These are phyloP conservation scores for Globisporangium emineosum DNA, from an alignment of 352 stramenopile species.

Conservation along the genomic window DNA sequence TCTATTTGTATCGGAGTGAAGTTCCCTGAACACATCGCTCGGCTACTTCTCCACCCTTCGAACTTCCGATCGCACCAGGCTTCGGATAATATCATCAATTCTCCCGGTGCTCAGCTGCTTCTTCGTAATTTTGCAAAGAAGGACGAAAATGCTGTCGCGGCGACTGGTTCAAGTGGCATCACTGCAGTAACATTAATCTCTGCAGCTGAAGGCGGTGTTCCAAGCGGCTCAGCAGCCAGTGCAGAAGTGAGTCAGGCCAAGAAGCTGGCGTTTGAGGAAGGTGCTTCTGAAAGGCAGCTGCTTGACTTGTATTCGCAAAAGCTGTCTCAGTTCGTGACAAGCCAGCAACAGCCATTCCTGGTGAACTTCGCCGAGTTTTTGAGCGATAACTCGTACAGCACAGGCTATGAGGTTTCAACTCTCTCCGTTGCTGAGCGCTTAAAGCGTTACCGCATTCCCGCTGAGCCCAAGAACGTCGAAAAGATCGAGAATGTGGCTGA, in stretches of 20 bases:
- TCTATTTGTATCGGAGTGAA: conserved; percentile 82
- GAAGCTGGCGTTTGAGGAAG: conserved; percentile 10
- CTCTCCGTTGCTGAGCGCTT: conserved; percentile 63
- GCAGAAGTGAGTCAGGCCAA: conserved; percentile 6
- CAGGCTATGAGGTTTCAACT: conserved; percentile 68
- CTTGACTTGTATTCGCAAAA: conserved; percentile 62
- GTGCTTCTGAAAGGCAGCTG: conserved; percentile 32
- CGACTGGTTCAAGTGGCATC: not conserved
- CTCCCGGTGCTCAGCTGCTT: conserved; percentile 54
- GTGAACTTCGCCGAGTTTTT: conserved; percentile 69
- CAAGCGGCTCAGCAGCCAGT: not conserved
- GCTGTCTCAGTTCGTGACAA: conserved; percentile 52
- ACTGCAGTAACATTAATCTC: not conserved
- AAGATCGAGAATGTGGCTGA: conserved; percentile 1
- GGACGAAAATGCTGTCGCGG: not conserved
- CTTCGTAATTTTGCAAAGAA: conserved; percentile 25
- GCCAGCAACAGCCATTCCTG: conserved; percentile 78
- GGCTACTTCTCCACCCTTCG: conserved; percentile 66
- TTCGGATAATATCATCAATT: conserved; percentile 84
- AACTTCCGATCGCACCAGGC: conserved; percentile 87
- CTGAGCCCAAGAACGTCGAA: conserved; percentile 16
- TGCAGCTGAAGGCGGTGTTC: not conserved
- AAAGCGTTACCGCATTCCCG: conserved; percentile 39
- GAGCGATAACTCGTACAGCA: conserved; percentile 79
- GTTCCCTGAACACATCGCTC: conserved; percentile 65